These are phyloP conservation scores for Austropuccinia psidii DNA, from an alignment of 1,284 basidiomycete species.

Conservation along the genomic window DNA sequence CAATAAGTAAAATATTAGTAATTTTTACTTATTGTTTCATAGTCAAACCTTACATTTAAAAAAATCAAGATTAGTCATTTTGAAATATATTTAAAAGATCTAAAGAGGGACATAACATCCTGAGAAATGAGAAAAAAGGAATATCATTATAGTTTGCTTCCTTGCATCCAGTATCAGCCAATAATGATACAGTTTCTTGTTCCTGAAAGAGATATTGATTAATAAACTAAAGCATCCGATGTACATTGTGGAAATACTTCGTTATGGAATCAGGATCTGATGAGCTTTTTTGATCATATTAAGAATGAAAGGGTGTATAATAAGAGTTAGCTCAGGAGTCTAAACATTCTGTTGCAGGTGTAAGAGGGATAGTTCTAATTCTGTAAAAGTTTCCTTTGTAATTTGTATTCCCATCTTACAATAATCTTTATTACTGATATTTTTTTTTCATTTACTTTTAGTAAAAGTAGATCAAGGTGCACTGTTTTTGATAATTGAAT, in stretches of 20 bases:
- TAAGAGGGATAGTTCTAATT: constrained; percentile 88
- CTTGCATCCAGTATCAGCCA: constrained; percentile 92
- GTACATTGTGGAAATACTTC: no score
- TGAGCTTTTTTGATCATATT: constrained; percentile 62
- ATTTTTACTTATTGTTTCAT: no score
- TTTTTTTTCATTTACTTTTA: constrained; percentile 49
- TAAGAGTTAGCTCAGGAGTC: constrained; percentile 89
- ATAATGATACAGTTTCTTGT: constrained; percentile 98
- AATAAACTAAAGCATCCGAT: no score
- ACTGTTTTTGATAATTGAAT: not conserved
- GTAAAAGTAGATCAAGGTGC: constrained; percentile 13
- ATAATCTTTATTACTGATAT: constrained; percentile 69
- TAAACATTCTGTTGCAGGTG: constrained; percentile 98
- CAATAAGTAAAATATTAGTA: no score
- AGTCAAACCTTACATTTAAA: no score
- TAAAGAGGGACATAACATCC: not conserved
- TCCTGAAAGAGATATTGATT: no score
- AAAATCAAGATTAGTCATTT: not conserved
- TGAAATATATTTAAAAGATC: not conserved
- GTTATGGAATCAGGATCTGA: no score
- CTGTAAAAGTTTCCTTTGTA: constrained; percentile 98
- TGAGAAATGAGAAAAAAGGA: not conserved
- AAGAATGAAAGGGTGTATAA: constrained; percentile 83
- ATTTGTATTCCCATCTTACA: constrained; percentile 92
- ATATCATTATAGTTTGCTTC: constrained; percentile 75